A percentile compares a stretch with the other conserved stretches of the same genome.
phyloP scores from a whole-genome alignment of 1,139 yeast species.

The Pichia sp. region DNA sequence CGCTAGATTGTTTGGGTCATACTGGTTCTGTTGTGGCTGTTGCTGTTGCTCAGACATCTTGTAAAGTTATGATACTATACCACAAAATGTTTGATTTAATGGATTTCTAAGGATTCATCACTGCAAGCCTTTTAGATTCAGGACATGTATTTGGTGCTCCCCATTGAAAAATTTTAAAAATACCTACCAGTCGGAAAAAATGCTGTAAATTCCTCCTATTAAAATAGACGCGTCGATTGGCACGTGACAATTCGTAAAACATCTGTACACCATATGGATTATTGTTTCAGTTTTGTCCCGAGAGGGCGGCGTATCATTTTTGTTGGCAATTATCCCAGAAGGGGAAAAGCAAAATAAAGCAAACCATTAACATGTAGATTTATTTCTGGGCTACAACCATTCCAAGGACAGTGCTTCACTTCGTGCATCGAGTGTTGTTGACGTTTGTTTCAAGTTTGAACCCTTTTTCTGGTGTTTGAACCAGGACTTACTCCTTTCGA shows the following conservation, averaged over 20 bases:
- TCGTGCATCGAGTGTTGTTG: neutral
- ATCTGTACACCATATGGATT: neutral
- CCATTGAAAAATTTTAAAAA: neutral
- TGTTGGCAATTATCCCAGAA: slow-evolving; percentile 3
- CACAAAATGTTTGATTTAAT: neutral
- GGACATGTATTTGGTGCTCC: neutral
- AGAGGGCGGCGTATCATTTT: neutral
- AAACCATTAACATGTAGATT: neutral
- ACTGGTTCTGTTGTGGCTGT: slow-evolving; percentile 27
- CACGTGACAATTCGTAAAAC: neutral
- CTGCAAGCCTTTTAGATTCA: neutral
- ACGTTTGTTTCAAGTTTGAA: neutral
- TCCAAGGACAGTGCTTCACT: neutral
- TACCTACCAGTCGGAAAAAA: neutral
- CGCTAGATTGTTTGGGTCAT: slow-evolving; percentile 50
- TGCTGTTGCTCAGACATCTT: slow-evolving; percentile 42
- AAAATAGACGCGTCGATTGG: neutral
- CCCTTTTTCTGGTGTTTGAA: neutral
- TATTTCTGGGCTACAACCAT: neutral
- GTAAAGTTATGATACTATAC: neutral
- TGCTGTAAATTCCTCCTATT: no score
- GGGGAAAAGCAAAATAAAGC: slow-evolving; percentile 3
- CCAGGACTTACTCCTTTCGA: neutral
- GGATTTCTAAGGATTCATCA: neutral
- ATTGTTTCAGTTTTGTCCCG: neutral